Base-by-base conservation (phyloP, 2,329 filamentous ascomycete species). In the Phoma sp. region DNA sequence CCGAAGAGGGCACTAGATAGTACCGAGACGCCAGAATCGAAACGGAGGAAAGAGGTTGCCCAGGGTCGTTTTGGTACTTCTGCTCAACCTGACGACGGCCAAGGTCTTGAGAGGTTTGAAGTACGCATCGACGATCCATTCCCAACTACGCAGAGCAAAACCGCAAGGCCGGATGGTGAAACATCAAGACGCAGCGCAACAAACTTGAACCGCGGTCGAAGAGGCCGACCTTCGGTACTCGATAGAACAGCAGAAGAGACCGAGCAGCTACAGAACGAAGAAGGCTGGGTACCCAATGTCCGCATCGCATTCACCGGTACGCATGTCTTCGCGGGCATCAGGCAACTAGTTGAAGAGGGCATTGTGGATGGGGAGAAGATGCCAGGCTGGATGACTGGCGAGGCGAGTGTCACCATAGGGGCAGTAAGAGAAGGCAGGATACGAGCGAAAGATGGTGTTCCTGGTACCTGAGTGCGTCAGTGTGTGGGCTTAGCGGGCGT, bases 331-430 rank as follows among this genome's bases (percentile, higher is more conserved):
- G 88, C 88, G 0, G 92, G 92, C 0, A 81, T 96, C 22, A 83
- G 91, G 43, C 86, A 89, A 67, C 80, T 96, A 29, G 89, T 94
- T 0, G 91, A 96, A 73, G 78, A 85, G 15, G 91, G 91, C 0
- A 81, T 90, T 45, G 79, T 96, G 24, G 86, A 96, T 69, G 88
- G 91, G 1, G 83, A 87, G 66, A 84, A 81, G 50, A 93, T 96
- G 89, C 92, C 92, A 0, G 89, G 89, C 0, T 96, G 92, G 91
- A 88, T 96, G 88, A 95, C 91, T 1, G 92, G 92, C 2, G 92
- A 96, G 68, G 89, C 92, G 39, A 89, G 88, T 0, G 86, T 95
- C 5, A 95, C 90, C 48, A 81, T 87, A 33, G 89, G 90, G 0
- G 82, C 85, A 25, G 85, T 96, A 4, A 83, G 81, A 60, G 75